Conservation (phyloP, 306 rosid genomes). For the Acmispon strigosus region DNA sequence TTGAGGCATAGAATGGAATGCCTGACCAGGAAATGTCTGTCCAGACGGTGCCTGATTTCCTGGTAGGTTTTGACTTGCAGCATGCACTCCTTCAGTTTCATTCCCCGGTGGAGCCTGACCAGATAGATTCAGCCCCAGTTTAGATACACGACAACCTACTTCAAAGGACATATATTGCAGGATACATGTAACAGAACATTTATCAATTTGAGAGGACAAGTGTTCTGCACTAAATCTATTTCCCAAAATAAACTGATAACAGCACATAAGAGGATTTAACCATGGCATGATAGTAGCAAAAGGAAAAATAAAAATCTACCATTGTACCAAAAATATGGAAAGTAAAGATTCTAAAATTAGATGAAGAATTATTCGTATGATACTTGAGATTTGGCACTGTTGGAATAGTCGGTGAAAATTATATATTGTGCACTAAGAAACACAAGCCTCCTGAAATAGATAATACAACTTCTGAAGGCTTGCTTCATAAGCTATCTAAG, state of each 20-base stretch:
- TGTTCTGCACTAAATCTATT: neutral
- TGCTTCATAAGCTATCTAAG: neutral
- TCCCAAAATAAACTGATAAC: slow-evolving; percentile 1
- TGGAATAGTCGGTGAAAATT: neutral
- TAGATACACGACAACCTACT: slow-evolving; percentile 6
- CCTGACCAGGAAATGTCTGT: slow-evolving; percentile 56
- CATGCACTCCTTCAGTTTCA: slow-evolving; percentile 38
- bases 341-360: neutral
- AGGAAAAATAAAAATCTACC: neutral
- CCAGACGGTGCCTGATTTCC: slow-evolving; percentile 63
- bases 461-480: neutral
- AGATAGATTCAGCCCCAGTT: slow-evolving; percentile 30
- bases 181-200: neutral
- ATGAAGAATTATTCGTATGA: neutral
- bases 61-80: slow-evolving; percentile 39
- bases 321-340: neutral
- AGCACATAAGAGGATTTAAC: slow-evolving; percentile 7
- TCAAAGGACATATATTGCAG: slow-evolving; percentile 6
- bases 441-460: neutral
- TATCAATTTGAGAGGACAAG: neutral
- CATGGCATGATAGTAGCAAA: neutral
- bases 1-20: slow-evolving; percentile 64
- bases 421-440: neutral
- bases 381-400: neutral
- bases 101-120: slow-evolving; percentile 54